Base-by-base conservation (phyloP, 2,329 filamentous ascomycete species). In the Botryotinia globosa region DNA sequence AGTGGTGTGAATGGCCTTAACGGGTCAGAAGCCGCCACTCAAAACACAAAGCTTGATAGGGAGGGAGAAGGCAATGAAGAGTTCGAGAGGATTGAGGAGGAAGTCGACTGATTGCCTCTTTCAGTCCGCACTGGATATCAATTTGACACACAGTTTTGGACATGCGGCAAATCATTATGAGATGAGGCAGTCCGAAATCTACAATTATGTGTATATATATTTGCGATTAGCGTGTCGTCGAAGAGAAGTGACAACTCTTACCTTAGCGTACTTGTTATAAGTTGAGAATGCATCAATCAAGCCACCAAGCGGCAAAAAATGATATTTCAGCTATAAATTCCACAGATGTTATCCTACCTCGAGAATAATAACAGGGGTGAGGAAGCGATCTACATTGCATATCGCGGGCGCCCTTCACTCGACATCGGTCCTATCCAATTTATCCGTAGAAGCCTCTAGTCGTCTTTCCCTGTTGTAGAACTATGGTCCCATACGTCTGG, bases 11-110 rank as follows among this genome's bases (percentile, higher is more conserved):
- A 74, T 1, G 78, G 77, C 64, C 63, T 64, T 16, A 74, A 69
- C 32, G 65, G 68, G 6, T 48, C 75, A 48, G 77, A 77, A 34
- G 75, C 74, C 8, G 71, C 63, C 20, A 71, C 76, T 48, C 58
- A 56, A 32, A 70, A 56, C 4, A 37, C 77, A 48, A 77, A 74
- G 25, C 32, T 77, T 20, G 48, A 42, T 34, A 39, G 37, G 9
- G 69, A 67, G 29, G 73, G 72, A n/a, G 77, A 77, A 34, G 77
- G 77, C n/a, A 68, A 32, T 22, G 74, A 75, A 62, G 69, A 64
- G 3, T 78, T 76, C 65, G 77, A 78, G 70, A 73, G 37, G 22
- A 74, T 80, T 29, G 78, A 79, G 68, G 79, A 80, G 64, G 79
- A 80, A 72, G 78, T 80, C 32, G 78, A 80, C 68, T 80, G 29